Base-by-base conservation (phyloP, 371 early-diverging fungal species). In the Nematocida ironsii region DNA sequence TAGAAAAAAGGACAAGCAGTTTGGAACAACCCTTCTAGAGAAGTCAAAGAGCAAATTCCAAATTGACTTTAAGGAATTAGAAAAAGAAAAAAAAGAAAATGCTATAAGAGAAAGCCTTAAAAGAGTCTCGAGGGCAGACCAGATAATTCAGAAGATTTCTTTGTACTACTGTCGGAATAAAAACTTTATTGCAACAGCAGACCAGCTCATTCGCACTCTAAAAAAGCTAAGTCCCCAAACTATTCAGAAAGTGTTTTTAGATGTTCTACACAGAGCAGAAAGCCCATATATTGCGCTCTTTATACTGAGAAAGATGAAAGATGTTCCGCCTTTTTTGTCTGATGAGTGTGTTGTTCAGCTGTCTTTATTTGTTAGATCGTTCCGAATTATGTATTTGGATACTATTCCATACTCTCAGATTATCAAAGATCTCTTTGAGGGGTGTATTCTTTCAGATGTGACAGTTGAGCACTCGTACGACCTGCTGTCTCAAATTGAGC, bases 251-350 rank as follows among this genome's bases (percentile, higher is more conserved):
- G 58, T 78, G 33, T 78, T 78, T 47, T 40, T 68, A 45, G 13
- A 68, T 39, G 16, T 78, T 6, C 66, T 78, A 20, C 42, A 52
- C 45, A 69, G 42, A 48, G 9, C 39, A 13, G 80, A 78, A 5
- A 56, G 18, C 23, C 69, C 70, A 6, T 78, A 78, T 47, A 42
- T 78, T 6, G 33, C 55, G 7, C 72, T 78, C 16, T 78, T 23
- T 23, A 25, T 70, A 6, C 33, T 78, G 11, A 13, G 6, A 9
- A 48, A 70, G 50, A 13, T 78, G 13, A 55, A 44, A 6, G 16
- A 23, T 18, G 47, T 11, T 9, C 60, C 69, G 7, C 13, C 45
- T 18, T 78, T 78, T 70, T 42, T 78, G 42, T 69, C 80, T 9
- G 68, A 70, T 60, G 50, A 27, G 47, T 78, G 80, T 42, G 60